phyloP scores from a whole-genome alignment of 306 rosid species.

The Quercus agrifolia region DNA sequence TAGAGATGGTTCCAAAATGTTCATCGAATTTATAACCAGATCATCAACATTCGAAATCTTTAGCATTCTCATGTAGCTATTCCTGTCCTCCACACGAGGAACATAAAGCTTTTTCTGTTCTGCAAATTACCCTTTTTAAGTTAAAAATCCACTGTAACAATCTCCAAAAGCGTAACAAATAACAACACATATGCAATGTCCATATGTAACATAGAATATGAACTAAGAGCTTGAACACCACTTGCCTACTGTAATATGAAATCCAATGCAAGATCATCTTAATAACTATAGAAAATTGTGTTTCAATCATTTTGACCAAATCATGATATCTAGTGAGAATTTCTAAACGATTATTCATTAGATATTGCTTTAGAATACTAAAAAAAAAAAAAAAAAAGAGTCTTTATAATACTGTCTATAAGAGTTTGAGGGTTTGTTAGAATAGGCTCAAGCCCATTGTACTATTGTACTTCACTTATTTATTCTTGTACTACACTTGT shows the following conservation, averaged over 20 bases:
- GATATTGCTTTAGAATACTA: too few relatives aligned
- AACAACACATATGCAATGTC: too few relatives aligned
- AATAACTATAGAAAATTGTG: too few relatives aligned
- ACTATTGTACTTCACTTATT: too few relatives aligned
- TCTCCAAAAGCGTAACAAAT: background rate
- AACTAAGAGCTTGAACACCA: background rate
- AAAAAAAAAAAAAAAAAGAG: too few relatives aligned
- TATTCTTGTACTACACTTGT: too few relatives aligned
- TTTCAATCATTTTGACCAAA: too few relatives aligned
- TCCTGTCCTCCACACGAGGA: slow-evolving; percentile 8
- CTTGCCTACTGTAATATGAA: background rate
- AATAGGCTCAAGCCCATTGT: too few relatives aligned
- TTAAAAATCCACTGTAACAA: background rate
- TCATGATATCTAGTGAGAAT: too few relatives aligned
- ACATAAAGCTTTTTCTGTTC: background rate
- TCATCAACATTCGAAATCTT: background rate
- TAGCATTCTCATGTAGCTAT: slow-evolving; percentile 15
- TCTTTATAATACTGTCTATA: too few relatives aligned
- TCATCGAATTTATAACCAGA: background rate
- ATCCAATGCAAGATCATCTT: background rate
- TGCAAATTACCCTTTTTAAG: background rate
- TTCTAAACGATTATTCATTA: too few relatives aligned
- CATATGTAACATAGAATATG: background rate
- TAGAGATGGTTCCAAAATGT: background rate
- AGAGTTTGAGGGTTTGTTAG: too few relatives aligned